Percentiles rank a stretch among this genome's conserved stretches.
Evolutionary conservation across 495 filamentous ascomycete species (phyloP).

Genomic region (Xylaria venustula): DNA sequence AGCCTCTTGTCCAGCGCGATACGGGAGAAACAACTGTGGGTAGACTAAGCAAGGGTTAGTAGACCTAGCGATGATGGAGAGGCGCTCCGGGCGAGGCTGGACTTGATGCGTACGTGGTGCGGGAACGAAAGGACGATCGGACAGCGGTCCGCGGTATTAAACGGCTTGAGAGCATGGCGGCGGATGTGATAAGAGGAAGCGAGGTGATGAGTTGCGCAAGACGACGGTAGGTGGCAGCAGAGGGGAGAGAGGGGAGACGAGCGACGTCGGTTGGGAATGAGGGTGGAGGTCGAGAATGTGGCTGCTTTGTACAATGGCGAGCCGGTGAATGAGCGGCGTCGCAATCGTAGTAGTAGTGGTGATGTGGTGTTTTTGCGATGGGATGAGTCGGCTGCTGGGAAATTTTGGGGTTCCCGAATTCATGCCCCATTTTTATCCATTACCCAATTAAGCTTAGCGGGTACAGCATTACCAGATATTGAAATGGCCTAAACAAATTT

Average conservation of each 20-base stretch:
- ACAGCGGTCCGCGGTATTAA: slow-evolving; percentile 65
- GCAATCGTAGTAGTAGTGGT: not conserved
- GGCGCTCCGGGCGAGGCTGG: slow-evolving; percentile 15
- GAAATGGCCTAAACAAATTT: too few species aligned
- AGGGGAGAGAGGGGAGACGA: slow-evolving; percentile 16
- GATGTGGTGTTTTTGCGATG: not conserved
- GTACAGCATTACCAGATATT: too few species aligned
- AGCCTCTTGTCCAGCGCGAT: slow-evolving; percentile 65
- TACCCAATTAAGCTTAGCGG: too few species aligned
- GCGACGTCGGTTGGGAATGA: slow-evolving; percentile 2
- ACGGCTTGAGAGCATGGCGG: slow-evolving; percentile 67
- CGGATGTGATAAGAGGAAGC: slow-evolving; percentile 26
- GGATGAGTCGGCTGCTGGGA: not conserved
- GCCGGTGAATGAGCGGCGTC: too few species aligned
- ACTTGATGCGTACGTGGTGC: slow-evolving; percentile 43
- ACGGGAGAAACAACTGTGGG: slow-evolving; percentile 57
- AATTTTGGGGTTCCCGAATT: too few species aligned
- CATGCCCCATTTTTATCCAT: too few species aligned
- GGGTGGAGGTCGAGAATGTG: not conserved
- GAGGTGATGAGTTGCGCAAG: slow-evolving; percentile 13
- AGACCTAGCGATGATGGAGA: slow-evolving; percentile 22
- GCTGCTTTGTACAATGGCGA: too few species aligned
- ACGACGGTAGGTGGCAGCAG: slow-evolving; percentile 14
- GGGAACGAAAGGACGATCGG: slow-evolving; percentile 61
- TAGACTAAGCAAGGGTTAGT: slow-evolving; percentile 45